Percentiles rank a stretch among this genome's conserved stretches.
These are phyloP conservation scores for Pycnococcus provasolii DNA, from an alignment of 139 green algal genomes.

Conservation along the genomic window DNA sequence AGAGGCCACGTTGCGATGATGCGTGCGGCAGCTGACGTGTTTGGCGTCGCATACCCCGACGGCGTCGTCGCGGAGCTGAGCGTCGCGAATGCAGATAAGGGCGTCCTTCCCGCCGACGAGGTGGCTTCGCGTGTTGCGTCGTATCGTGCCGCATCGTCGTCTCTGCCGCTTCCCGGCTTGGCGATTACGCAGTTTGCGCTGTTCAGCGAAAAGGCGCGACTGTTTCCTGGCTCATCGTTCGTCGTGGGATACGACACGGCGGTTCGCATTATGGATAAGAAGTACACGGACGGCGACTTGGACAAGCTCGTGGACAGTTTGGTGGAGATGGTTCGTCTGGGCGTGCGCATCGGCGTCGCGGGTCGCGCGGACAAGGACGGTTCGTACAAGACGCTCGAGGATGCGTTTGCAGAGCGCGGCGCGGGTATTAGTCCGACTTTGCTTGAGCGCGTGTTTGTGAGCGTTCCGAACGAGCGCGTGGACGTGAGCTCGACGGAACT, in stretches of 20 bases:
- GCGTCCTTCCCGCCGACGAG: conserved; percentile 45
- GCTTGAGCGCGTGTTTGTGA: no score
- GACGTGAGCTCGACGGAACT: no score
- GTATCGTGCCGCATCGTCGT: no score
- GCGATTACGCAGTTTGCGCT: conserved; percentile 54
- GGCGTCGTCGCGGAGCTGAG: conserved; percentile 51
- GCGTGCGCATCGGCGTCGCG: conserved; percentile 31
- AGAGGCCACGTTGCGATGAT: conserved; percentile 57
- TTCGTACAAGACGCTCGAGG: background rate
- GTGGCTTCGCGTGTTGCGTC: conserved; percentile 41
- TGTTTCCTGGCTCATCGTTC: conserved; percentile 53
- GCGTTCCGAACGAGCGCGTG: no score
- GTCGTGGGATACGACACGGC: conserved; percentile 47
- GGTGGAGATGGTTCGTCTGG: conserved; percentile 2
- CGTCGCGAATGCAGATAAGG: conserved; percentile 84
- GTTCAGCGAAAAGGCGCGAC: conserved; percentile 60
- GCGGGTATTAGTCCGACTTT: no score
- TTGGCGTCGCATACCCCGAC: background rate
- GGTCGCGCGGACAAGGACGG: conserved; percentile 21
- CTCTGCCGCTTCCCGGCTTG: conserved; percentile 21
- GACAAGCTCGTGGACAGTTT: conserved; percentile 19
- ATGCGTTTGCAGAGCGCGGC: background rate
- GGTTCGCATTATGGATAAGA: conserved; percentile 27
- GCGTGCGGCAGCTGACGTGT: conserved; percentile 23
- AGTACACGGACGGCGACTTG: conserved; percentile 26